Conservation (phyloP, 257 asterid species). For the Cynanchum wilfordii region DNA sequence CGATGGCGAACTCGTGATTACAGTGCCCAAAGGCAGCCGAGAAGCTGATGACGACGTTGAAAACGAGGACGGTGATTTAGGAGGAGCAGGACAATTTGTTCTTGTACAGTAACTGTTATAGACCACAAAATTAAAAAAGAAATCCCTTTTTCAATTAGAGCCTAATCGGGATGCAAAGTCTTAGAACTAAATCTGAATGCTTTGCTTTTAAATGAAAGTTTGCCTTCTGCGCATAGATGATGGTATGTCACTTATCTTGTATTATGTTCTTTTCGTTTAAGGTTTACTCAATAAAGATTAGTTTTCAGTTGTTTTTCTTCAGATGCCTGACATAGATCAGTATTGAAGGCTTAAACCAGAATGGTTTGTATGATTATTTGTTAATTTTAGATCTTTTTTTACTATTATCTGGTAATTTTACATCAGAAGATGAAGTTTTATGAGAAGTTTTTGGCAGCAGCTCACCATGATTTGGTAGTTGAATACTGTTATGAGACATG, state of each 20-base stretch:
- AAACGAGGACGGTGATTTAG: constrained; percentile 33
- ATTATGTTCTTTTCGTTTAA: constrained; percentile 2
- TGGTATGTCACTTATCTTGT: background rate
- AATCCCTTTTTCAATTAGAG: constrained; percentile 9
- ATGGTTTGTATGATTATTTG: background rate
- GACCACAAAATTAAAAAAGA: background rate
- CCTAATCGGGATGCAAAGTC: constrained; percentile 10
- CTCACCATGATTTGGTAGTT: background rate
- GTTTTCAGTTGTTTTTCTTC: background rate
- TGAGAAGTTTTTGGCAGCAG: no score
- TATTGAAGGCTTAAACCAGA: background rate
- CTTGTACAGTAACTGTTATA: constrained; percentile 51
- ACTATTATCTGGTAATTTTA: background rate
- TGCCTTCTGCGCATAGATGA: background rate
- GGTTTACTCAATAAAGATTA: background rate
- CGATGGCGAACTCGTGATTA: constrained; percentile 69
- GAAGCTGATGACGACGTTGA: constrained; percentile 29
- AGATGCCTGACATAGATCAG: background rate
- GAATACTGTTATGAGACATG: background rate
- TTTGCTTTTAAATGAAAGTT: constrained; percentile 11
- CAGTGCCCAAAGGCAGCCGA: constrained; percentile 59
- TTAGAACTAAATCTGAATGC: constrained; percentile 13
- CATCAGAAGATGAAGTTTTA: background rate
- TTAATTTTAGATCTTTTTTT: background rate
- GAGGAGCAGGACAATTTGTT: constrained; percentile 47